phyloP scores from a whole-genome alignment of 306 rosid genomes.

The Vicia villosa region DNA sequence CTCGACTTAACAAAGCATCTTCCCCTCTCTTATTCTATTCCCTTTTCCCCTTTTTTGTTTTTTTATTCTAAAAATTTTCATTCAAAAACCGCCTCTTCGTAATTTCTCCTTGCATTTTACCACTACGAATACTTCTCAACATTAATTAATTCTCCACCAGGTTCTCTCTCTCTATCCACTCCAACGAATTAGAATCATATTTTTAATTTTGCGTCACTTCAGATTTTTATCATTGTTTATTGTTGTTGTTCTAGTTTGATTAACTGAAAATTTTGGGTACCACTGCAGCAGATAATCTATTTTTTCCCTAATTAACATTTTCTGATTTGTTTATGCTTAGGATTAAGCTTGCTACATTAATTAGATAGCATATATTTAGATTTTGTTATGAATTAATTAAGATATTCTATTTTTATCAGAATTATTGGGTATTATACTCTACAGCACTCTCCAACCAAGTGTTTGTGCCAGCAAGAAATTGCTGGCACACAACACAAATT shows the following conservation, averaged over 20 bases:
- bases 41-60: slow-evolving; percentile 19
- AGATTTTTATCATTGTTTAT: background rate
- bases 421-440: slow-evolving; percentile 37
- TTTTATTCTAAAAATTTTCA: background rate
- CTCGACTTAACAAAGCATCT: slow-evolving; percentile 55
- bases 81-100: background rate
- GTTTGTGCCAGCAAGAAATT: slow-evolving; percentile 65
- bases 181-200: background rate
- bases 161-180: slow-evolving; percentile 43
- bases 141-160: slow-evolving; percentile 36
- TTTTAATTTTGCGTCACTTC: background rate
- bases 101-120: slow-evolving; percentile 7
- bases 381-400: slow-evolving; percentile 20
- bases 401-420: slow-evolving; percentile 35
- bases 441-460: slow-evolving; percentile 37
- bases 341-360: slow-evolving; percentile 10
- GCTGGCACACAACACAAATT: slow-evolving; percentile 64
- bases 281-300: too few relatives aligned
- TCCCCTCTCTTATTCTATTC: slow-evolving; percentile 42
- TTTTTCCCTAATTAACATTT: background rate
- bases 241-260: background rate
- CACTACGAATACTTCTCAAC: slow-evolving; percentile 34
- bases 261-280: background rate
- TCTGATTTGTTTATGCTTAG: background rate
- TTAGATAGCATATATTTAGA: background rate